These are phyloP conservation scores for Pisolithus orientalis DNA, from an alignment of 768 basidiomycete species.

Conservation along the genomic window DNA sequence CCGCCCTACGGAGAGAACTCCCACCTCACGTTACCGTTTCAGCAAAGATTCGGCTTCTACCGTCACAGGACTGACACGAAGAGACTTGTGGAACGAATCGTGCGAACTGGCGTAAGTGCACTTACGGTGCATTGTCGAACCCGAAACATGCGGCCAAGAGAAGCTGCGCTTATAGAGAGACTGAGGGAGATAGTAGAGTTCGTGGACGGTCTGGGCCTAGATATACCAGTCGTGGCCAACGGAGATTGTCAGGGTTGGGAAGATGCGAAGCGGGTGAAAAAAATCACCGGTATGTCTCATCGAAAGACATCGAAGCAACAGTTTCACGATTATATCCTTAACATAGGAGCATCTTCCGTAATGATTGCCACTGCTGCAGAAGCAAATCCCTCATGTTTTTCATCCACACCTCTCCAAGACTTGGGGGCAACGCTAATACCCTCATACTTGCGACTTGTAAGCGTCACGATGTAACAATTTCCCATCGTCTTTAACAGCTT, in stretches of 20 bases:
- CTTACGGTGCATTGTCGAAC: constrained; percentile 96
- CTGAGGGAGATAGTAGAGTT: constrained; percentile 83
- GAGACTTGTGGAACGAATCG: constrained; percentile 81
- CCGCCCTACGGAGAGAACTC: constrained; percentile 65
- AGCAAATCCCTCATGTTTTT: constrained; percentile 86
- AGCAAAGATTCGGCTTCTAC: constrained; percentile 88
- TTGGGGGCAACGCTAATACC: constrained; percentile 65
- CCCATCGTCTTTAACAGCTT: constrained; percentile 1
- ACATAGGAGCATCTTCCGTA: constrained; percentile 72
- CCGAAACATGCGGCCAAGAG: constrained; percentile 79
- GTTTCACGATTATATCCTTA: not conserved
- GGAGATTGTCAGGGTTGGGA: constrained; percentile 82
- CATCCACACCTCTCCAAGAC: constrained; percentile 57
- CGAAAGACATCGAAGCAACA: not conserved
- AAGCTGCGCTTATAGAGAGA: constrained; percentile 72
- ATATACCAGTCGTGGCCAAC: constrained; percentile 88
- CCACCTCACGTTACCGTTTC: constrained; percentile 81
- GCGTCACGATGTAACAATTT: constrained; percentile 3
- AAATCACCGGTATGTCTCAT: constrained; percentile 56
- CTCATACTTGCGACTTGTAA: constrained; percentile 67
- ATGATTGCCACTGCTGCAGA: constrained; percentile 98
- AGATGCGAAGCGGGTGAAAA: constrained; percentile 71
- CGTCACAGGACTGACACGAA: constrained; percentile 84
- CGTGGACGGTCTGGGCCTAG: constrained; percentile 65
- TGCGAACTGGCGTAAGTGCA: constrained; percentile 80